phyloP scores from a whole-genome alignment of 345 rosid species.

The Trapa incisa region DNA sequence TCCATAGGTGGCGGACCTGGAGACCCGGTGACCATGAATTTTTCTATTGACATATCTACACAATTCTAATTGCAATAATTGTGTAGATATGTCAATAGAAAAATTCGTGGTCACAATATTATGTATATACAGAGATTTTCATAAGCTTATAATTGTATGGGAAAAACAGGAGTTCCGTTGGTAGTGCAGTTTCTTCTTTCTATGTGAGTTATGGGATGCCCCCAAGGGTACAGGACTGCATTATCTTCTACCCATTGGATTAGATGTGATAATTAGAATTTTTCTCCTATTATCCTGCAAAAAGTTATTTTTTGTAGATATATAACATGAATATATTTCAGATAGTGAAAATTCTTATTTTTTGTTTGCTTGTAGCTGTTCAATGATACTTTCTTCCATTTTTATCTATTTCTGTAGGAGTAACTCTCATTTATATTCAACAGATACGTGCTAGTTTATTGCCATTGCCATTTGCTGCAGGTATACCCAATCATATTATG shows the following conservation, averaged over 20 bases:
- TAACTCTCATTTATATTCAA: constrained; percentile 10
- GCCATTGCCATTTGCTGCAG: constrained; percentile 64
- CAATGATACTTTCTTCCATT: neutral
- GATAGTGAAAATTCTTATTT: constrained; percentile 22
- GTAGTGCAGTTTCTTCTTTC: neutral
- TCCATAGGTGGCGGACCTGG: too few species aligned
- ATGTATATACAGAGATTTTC: neutral
- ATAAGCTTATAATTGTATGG: neutral
- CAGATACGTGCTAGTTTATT: constrained; percentile 53
- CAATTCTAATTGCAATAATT: too few species aligned
- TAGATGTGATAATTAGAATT: neutral
- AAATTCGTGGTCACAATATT: neutral
- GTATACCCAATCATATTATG: constrained; percentile 23
- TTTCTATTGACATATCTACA: too few species aligned
- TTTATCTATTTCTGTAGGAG: neutral
- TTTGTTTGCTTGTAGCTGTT: constrained; percentile 1
- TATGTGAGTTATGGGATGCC: too few species aligned
- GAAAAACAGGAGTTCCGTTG: neutral
- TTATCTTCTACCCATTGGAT: neutral
- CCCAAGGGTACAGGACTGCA: too few species aligned
- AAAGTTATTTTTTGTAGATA: neutral
- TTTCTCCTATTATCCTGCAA: neutral
- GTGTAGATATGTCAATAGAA: too few species aligned
- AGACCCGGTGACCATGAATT: too few species aligned
- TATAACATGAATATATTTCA: neutral